Evolutionary conservation across 2,329 filamentous ascomycete genomes (phyloP), one percentile per base, ranked within the genome.

Genomic region (Monilinia polystroma): DNA sequence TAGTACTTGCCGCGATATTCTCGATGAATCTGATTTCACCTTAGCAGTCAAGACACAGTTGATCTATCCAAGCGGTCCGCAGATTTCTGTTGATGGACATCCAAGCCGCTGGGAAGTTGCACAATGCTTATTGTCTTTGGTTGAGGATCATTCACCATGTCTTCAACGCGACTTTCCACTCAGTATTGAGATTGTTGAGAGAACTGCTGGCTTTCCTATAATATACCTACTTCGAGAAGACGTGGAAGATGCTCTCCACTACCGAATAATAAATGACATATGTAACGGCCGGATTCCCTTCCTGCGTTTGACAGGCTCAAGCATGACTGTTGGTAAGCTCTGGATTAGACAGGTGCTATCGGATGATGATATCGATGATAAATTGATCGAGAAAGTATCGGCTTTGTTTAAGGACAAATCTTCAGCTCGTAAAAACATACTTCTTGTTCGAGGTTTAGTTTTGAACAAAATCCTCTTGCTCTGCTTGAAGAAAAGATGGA

Each of bases 381-480:
- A 64, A 0, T 71, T 73, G 6, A 43, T 72, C 0, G 71, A 77
- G 6, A 64, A 68, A 1, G 75, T 79, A 0, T 52, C 69, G 1
- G 41, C 65, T 1, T 56, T 79, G 1, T 79, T 77, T 49, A 68
- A 73, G 0, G 77, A 80, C 14, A 75, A 76, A 1, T 72, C 75
- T 0, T 70, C 73, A 0, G 71, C 77, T 5, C 69, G 59, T 0
- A 75, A 79, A 38, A 73, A 45, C 11, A 55, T 89, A 0, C 81
- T 86, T 10, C 80, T 90, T 0, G 74, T 92, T 0, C 84, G 89
- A 0, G 90, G 90, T 0, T 77, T 92, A 0, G 73, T 92, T 0
- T 80, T 85, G 0, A 81, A 87, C 65, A 78, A 83, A 0, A 85
- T 92, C 3, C 75, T 92, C 0, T 73, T 75, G 3, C 65, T 73